Evolutionary conservation across 164 flowering plant species (phyloP).

Genomic region (Annona cherimola): DNA sequence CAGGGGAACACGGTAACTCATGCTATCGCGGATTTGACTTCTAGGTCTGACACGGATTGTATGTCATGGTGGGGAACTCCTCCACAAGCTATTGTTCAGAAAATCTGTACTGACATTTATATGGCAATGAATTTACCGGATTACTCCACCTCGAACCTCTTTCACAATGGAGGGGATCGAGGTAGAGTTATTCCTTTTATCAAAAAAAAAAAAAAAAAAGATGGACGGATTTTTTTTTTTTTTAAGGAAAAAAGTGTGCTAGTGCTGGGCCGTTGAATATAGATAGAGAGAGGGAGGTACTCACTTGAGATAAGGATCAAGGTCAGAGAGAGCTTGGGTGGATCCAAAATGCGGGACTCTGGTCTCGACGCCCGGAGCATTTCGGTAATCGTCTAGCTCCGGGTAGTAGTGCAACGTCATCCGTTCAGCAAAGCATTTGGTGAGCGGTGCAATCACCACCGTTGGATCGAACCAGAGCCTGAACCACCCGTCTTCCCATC

Average conservation of each 20-base stretch:
- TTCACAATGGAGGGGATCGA: too few species aligned
- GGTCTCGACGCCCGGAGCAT: slow-evolving; percentile 77
- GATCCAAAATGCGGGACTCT: slow-evolving; percentile 74
- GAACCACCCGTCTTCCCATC: slow-evolving; percentile 52
- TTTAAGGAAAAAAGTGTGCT: background rate
- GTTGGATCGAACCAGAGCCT: slow-evolving; percentile 79
- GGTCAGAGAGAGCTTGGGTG: slow-evolving; percentile 54
- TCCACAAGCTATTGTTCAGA: too few species aligned
- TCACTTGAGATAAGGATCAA: slow-evolving; percentile 80
- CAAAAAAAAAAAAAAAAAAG: too few species aligned
- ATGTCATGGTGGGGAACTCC: too few species aligned
- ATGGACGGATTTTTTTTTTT: too few species aligned
- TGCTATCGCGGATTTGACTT: too few species aligned
- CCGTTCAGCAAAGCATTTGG: slow-evolving; percentile 70
- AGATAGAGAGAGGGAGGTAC: background rate
- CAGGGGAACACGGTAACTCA: too few species aligned
- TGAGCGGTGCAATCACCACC: slow-evolving; percentile 58
- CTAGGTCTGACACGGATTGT: too few species aligned
- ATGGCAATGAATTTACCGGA: too few species aligned
- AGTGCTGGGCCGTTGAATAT: background rate
- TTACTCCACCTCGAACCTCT: too few species aligned
- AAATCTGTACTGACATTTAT: too few species aligned
- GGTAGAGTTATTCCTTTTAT: too few species aligned
- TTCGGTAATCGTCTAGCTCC: slow-evolving; percentile 53
- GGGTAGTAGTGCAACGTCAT: slow-evolving; percentile 67